Conservation (phyloP, 176 grass and related monocot species). For the Aechmea fasciata region DNA sequence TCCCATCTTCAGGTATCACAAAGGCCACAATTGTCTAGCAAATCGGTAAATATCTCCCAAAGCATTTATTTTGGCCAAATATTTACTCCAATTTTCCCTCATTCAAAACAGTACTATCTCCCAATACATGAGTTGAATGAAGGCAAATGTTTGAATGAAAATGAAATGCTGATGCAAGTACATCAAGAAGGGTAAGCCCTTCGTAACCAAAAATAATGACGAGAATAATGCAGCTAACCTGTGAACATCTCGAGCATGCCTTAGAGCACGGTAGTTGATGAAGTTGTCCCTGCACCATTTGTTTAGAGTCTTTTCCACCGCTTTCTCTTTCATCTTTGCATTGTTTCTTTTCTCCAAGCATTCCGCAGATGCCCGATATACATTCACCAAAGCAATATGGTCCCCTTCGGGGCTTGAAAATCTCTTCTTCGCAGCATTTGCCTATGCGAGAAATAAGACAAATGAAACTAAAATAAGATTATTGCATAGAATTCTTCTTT, state of each 20-base stretch:
- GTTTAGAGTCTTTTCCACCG: slow-evolving; percentile 69
- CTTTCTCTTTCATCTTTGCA: slow-evolving; percentile 72
- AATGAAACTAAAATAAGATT: background rate
- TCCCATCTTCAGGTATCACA: too few species aligned
- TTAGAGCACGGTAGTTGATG: slow-evolving; percentile 73
- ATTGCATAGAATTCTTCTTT: background rate
- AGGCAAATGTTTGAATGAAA: background rate
- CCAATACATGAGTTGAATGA: background rate
- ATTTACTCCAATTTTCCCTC: background rate
- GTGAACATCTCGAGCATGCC: slow-evolving; percentile 67
- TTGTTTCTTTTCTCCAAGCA: slow-evolving; percentile 72
- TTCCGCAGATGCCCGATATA: slow-evolving; percentile 60
- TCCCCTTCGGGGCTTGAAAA: slow-evolving; percentile 82
- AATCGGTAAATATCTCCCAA: too few species aligned
- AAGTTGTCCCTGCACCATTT: slow-evolving; percentile 95
- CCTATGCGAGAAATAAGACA: slow-evolving; percentile 35
- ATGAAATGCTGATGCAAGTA: background rate
- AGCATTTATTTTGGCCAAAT: background rate
- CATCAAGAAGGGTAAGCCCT: background rate
- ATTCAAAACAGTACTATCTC: background rate
- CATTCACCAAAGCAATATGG: slow-evolving; percentile 81
- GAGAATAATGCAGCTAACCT: slow-evolving; percentile 33
- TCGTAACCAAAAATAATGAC: background rate
- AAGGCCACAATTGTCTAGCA: too few species aligned
- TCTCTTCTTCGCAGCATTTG: slow-evolving; percentile 78